These are phyloP conservation scores for Zasmidium cellare DNA, from an alignment of 2,329 filamentous ascomycete genomes.

Conservation along the genomic window DNA sequence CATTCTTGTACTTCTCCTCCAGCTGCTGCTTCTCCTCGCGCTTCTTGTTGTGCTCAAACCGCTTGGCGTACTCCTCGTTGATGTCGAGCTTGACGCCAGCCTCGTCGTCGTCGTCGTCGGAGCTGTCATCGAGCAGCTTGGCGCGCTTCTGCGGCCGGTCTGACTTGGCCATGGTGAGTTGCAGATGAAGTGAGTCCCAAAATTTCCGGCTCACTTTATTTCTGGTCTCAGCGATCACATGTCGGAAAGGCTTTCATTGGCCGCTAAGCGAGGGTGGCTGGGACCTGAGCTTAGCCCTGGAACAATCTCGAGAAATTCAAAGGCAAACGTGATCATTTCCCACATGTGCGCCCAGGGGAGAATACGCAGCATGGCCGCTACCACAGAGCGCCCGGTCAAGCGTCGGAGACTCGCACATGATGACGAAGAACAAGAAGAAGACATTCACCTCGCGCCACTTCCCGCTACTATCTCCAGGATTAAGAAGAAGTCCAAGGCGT, in stretches of 20 bases:
- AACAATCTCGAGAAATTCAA: too few species aligned
- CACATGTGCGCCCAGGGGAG: too few species aligned
- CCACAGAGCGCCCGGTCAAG: neutral
- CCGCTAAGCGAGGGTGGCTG: neutral
- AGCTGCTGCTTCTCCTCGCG: slow-evolving; percentile 79
- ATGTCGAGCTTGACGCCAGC: slow-evolving; percentile 47
- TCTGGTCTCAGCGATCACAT: neutral
- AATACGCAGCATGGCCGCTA: neutral
- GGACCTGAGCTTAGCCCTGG: too few species aligned
- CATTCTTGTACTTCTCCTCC: slow-evolving; percentile 78
- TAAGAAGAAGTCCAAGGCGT: neutral
- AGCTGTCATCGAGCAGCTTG: slow-evolving; percentile 34
- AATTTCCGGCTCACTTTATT: neutral
- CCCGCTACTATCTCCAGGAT: slow-evolving; percentile 8
- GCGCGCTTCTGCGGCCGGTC: slow-evolving; percentile 31
- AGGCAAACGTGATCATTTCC: too few species aligned
- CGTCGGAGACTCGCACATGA: neutral
- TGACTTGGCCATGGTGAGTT: slow-evolving; percentile 5
- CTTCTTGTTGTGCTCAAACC: slow-evolving; percentile 97
- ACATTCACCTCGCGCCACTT: slow-evolving; percentile 1
- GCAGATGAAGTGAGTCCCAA: neutral
- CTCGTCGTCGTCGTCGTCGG: slow-evolving; percentile 21
- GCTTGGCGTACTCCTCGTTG: slow-evolving; percentile 83
- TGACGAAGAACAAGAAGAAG: neutral
- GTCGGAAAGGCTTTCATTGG: neutral